phyloP scores from a whole-genome alignment of 352 stramenopile species.

The Phytophthora meadii region DNA sequence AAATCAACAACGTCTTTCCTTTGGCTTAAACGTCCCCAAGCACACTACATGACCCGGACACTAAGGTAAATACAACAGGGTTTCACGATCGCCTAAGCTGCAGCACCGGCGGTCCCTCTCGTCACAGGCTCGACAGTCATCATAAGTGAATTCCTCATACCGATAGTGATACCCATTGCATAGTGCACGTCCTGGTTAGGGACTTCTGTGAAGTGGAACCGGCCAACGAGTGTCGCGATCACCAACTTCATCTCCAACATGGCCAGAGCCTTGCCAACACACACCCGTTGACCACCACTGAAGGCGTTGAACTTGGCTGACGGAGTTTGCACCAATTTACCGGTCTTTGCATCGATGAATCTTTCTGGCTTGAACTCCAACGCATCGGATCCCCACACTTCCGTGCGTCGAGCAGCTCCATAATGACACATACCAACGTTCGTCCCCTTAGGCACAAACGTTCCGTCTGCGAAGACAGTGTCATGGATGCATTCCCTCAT shows the following conservation, averaged over 20 bases:
- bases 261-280: constrained; percentile 66
- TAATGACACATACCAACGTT: constrained; percentile 62
- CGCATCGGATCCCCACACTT: constrained; percentile 72
- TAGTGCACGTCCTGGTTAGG: constrained; percentile 41
- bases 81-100: constrained; percentile 8
- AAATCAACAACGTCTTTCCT: no score
- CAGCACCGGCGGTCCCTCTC: constrained; percentile 7
- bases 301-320: constrained; percentile 76
- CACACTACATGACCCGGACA: no score
- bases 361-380: constrained; percentile 37
- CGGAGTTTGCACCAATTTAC: constrained; percentile 47
- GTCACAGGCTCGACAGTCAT: constrained; percentile 31
- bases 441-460: constrained; percentile 59
- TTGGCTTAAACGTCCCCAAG: no score
- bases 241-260: constrained; percentile 82
- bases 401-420: constrained; percentile 47
- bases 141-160: constrained; percentile 44
- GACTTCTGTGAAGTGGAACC: constrained; percentile 51
- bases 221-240: constrained; percentile 51
- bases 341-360: constrained; percentile 55
- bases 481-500: constrained; percentile 48
- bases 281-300: constrained; percentile 68
- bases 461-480: constrained; percentile 70
- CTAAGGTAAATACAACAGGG: constrained; percentile 10
- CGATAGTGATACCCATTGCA: constrained; percentile 45